These are phyloP conservation scores for Cladosporium colombiae DNA, from an alignment of 2,329 filamentous ascomycete genomes.

Conservation along the genomic window DNA sequence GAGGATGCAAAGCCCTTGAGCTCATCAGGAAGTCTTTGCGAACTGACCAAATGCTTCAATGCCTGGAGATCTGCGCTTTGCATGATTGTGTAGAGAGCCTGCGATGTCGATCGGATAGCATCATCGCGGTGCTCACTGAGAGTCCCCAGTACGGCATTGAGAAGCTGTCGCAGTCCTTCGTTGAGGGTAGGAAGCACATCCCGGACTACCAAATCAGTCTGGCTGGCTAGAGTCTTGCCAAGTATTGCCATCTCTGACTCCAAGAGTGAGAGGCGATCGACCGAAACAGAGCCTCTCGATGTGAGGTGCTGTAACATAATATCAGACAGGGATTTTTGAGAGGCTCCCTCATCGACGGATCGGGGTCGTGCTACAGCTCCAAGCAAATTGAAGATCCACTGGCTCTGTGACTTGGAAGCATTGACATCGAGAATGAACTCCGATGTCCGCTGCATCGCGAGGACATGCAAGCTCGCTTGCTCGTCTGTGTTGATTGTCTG, in stretches of 20 bases:
- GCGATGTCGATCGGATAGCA: not conserved
- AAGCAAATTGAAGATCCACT: slow-evolving; percentile 9
- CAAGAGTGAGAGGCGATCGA: slow-evolving; percentile 4
- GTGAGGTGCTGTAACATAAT: not conserved
- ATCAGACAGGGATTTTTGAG: not conserved
- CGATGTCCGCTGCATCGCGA: slow-evolving; percentile 10
- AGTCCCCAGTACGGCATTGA: slow-evolving; percentile 1
- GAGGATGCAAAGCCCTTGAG: not conserved
- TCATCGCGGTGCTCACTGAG: slow-evolving; percentile 1
- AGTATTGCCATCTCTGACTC: slow-evolving; percentile 24
- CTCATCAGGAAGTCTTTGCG: not conserved
- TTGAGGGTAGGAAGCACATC: slow-evolving; percentile 1
- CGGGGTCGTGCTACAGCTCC: not conserved
- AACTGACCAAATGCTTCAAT: not conserved
- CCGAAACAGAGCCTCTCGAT: slow-evolving; percentile 1
- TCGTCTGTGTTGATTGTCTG: not conserved
- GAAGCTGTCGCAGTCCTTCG: slow-evolving; percentile 9
- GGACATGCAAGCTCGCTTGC: slow-evolving; percentile 11
- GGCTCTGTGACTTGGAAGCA: not conserved
- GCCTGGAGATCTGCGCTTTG: not conserved
- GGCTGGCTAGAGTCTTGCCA: slow-evolving; percentile 27
- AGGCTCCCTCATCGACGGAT: not conserved
- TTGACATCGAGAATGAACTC: not conserved
- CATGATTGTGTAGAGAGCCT: not conserved
- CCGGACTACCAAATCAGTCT: slow-evolving; percentile 27